Evolutionary conservation across 306 rosid species (phyloP).

Genomic region (Carpinus fangiana): DNA sequence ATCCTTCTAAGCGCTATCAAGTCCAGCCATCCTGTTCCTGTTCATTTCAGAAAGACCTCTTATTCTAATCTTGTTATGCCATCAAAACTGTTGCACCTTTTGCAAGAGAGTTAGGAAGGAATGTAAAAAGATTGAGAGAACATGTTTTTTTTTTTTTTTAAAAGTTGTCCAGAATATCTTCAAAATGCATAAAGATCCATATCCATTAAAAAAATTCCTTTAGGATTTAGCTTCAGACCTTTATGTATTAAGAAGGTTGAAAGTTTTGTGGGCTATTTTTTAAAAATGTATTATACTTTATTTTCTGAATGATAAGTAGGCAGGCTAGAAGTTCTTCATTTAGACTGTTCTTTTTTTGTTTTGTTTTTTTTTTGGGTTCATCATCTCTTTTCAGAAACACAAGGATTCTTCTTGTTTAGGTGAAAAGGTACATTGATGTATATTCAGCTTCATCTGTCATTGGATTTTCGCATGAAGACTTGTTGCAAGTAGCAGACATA

Average conservation of each 20-base stretch:
- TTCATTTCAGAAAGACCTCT: background rate
- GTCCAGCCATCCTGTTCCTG: background rate
- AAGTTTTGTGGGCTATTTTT: too few species aligned
- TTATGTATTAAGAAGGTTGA: background rate
- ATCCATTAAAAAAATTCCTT: background rate
- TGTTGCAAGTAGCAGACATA: slow-evolving; percentile 51
- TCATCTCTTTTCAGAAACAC: background rate
- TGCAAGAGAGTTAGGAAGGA: background rate
- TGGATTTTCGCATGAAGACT: slow-evolving; percentile 87
- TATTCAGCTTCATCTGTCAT: slow-evolving; percentile 84
- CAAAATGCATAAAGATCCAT: background rate
- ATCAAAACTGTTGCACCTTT: background rate
- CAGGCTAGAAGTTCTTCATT: background rate
- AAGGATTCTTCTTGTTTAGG: slow-evolving; percentile 45
- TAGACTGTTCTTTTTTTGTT: background rate
- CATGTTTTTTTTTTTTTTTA: background rate
- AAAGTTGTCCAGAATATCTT: background rate
- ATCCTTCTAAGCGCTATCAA: background rate
- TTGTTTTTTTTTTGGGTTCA: background rate
- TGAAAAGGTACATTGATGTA: slow-evolving; percentile 84
- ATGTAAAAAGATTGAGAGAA: background rate
- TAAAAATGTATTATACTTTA: background rate
- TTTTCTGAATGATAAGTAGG: background rate
- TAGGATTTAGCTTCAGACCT: background rate
- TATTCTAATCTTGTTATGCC: background rate